Evolutionary conservation across 2,329 filamentous ascomycete genomes (phyloP), one percentile per base, ranked within the genome.

Genomic region (Pestalotiopsis sp.): DNA sequence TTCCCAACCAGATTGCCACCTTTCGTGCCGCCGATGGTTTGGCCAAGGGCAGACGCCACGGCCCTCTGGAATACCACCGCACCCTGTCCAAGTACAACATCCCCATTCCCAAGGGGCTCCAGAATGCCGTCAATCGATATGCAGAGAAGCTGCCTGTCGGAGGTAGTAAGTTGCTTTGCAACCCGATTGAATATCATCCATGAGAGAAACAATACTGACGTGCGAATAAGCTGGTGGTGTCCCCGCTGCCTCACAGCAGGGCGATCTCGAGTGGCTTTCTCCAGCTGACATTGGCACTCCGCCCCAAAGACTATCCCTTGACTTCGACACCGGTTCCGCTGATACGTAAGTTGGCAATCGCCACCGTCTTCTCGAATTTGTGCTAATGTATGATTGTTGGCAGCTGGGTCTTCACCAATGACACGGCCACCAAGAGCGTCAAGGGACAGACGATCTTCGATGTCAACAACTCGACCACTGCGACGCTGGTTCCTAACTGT

Each of bases 301-400:
- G 0, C 79, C 82, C 1, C 85, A 87, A 69, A 77, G 74, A 5
- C 66, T 86, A 56, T 82, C 81, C 60, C 73, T 87, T 56, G 81
- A 85, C n/a, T 71, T 87, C 26, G 85, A 87, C 70, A 87, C 85
- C 2, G 86, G 85, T 11, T 88, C 86, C 7, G 80, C 83, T 10
- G 86, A 88, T 68, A 78, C 86, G 90, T 96, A 86, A 86, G 91
- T 88, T 60, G 22, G 13, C 35, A 35, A 30, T n/a, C 35, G 10
- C 11, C 26, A 17, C 22, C 35, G 30, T 35, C 30, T n/a, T 39
- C 10, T 10, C 20, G 14, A 30, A 3, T 14, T 22, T 62, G 11
- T 17, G n/a, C 35, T 66, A 20, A 62, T 38, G 17, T 40, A 3
- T n/a, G 35, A 40, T 48, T 26, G 9, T 61, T 14, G 24, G 9